phyloP scores from a whole-genome alignment of 176 grass and related monocot genomes.

The Guadua angustifolia region DNA sequence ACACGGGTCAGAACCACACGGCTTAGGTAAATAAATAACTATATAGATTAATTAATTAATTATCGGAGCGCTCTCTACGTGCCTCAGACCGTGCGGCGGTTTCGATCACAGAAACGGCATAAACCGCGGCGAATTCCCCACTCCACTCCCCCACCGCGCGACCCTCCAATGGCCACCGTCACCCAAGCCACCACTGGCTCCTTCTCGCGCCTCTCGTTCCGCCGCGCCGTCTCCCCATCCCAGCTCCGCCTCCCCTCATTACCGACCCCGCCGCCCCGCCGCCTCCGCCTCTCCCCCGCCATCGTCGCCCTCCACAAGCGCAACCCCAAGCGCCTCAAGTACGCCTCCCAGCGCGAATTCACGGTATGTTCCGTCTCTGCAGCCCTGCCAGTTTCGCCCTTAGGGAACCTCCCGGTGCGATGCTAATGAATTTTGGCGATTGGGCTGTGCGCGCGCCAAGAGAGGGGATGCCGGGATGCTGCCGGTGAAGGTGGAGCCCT shows the following conservation, averaged over 20 bases:
- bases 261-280: background rate
- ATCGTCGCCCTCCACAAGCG: slow-evolving; percentile 71
- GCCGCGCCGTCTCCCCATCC: slow-evolving; percentile 33
- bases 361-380: slow-evolving; percentile 44
- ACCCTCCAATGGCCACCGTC: slow-evolving; percentile 1
- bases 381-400: background rate
- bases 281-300: slow-evolving; percentile 29
- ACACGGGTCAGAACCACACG: slow-evolving; percentile 34
- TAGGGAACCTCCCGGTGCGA: background rate
- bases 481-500: slow-evolving; percentile 72
- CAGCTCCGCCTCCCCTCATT: background rate
- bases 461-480: slow-evolving; percentile 69
- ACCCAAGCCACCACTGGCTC: background rate
- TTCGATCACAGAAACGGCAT: background rate
- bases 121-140: background rate
- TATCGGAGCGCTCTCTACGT: no score
- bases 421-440: background rate
- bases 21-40: no score
- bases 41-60: background rate
- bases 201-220: slow-evolving; percentile 25
- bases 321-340: slow-evolving; percentile 90
- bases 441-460: slow-evolving; percentile 32
- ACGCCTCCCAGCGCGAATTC: slow-evolving; percentile 71
- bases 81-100: no score
- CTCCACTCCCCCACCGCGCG: background rate